Percentiles rank a stretch among this genome's conserved stretches.
These are phyloP conservation scores for Penicillium sp. DNA, from an alignment of 2,329 filamentous ascomycete genomes.

Conservation along the genomic window DNA sequence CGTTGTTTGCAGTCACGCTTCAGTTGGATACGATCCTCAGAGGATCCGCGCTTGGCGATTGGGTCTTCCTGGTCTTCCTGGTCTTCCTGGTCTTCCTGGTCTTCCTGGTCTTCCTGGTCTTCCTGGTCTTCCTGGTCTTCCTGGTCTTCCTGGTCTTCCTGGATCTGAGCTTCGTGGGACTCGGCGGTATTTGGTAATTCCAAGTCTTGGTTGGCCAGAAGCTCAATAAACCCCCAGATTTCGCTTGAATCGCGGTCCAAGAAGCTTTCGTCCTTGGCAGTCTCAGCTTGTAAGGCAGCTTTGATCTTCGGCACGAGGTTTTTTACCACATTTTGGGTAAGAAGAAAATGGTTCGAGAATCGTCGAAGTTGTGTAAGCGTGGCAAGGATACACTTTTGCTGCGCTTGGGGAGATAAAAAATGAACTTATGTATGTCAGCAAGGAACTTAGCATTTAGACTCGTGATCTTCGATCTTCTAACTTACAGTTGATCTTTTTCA, in stretches of 20 bases:
- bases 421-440: constrained; percentile 30
- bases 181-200: too few species aligned
- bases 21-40: neutral
- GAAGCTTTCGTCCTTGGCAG: neutral
- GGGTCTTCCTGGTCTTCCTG: too few species aligned
- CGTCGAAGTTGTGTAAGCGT: constrained; percentile 51
- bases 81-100: too few species aligned
- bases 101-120: too few species aligned
- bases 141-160: too few species aligned
- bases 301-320: constrained; percentile 15
- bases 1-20: neutral
- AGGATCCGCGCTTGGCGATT: neutral
- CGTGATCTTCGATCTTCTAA: neutral
- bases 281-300: neutral
- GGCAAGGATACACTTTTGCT: constrained; percentile 35
- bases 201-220: neutral
- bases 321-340: constrained; percentile 44
- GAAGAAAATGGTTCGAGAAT: constrained; percentile 47
- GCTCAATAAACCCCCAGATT: neutral
- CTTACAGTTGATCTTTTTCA: constrained; percentile 26
- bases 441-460: neutral
- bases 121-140: too few species aligned
- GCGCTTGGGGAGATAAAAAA: constrained; percentile 26
- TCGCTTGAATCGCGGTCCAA: neutral
- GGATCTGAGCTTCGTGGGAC: too few species aligned